A percentile compares a stretch with the other conserved stretches of the same genome.
These are phyloP conservation scores for Penicillium sp. DNA, from an alignment of 2,329 filamentous ascomycete species.

Conservation along the genomic window DNA sequence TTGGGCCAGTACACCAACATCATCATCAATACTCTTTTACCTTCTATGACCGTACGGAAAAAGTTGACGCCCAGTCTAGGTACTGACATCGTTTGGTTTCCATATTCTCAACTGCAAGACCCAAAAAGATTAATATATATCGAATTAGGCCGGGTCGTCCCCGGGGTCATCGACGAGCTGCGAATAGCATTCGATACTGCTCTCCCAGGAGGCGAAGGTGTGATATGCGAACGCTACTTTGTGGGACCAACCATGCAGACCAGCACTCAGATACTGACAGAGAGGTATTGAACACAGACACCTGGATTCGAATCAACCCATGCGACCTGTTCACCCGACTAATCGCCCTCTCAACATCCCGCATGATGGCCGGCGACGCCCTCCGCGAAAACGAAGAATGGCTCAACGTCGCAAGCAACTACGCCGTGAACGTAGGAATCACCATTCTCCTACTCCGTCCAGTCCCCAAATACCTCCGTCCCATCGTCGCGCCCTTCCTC, in stretches of 20 bases:
- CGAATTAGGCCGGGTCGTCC: conserved; percentile 22
- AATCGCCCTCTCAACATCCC: conserved; percentile 40
- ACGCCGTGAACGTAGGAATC: conserved; percentile 36
- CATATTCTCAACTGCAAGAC: neutral
- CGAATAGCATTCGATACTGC: conserved; percentile 22
- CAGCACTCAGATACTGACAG: neutral
- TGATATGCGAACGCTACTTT: neutral
- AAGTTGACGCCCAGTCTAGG: conserved; percentile 25
- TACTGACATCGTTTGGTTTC: neutral
- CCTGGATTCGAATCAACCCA: conserved; percentile 24
- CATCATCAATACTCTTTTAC: conserved; percentile 24
- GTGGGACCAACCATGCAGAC: neutral
- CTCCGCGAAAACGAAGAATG: conserved; percentile 41
- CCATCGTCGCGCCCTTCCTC: conserved; percentile 34
- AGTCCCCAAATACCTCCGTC: conserved; percentile 34
- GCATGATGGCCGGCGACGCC: conserved; percentile 40
- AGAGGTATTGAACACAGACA: conserved; percentile 7
- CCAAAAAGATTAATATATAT: neutral
- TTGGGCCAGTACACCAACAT: conserved; percentile 30
- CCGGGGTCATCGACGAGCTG: conserved; percentile 27
- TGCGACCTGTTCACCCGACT: conserved; percentile 31
- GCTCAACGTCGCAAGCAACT: conserved; percentile 34
- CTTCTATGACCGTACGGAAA: conserved; percentile 23
- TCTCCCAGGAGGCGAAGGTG: conserved; percentile 26
- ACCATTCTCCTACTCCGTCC: conserved; percentile 33